Evolutionary conservation across 164 flowering plant genomes (phyloP).

Genomic region (Vitis vinifera): DNA sequence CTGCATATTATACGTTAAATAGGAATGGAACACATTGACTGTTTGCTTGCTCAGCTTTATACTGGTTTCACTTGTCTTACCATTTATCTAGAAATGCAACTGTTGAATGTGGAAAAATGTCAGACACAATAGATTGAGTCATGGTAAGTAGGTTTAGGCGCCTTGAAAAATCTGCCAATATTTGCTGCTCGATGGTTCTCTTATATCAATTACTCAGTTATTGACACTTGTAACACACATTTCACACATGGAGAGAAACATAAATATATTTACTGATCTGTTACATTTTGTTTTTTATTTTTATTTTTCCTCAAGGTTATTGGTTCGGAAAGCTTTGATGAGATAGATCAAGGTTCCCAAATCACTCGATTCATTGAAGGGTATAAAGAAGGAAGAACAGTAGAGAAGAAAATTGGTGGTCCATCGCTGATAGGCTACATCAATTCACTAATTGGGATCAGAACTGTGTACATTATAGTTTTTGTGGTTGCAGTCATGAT

Average conservation of each 20-base stretch:
- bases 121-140: too few relatives aligned
- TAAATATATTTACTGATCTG: too few relatives aligned
- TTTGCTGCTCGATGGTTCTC: too few relatives aligned
- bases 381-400: slow-evolving; percentile 70
- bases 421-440: slow-evolving; percentile 64
- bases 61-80: not conserved
- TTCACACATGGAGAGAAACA: too few relatives aligned
- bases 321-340: slow-evolving; percentile 65
- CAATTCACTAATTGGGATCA: slow-evolving; percentile 54
- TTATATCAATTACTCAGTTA: too few relatives aligned
- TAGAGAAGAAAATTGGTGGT: slow-evolving; percentile 44
- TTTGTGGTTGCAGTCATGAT: slow-evolving; percentile 56
- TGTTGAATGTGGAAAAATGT: too few relatives aligned
- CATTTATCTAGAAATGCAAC: not conserved
- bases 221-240: too few relatives aligned
- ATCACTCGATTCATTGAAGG: slow-evolving; percentile 74
- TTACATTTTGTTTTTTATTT: too few relatives aligned
- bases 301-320: slow-evolving; percentile 25
- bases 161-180: too few relatives aligned
- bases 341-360: slow-evolving; percentile 68
- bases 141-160: too few relatives aligned
- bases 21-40: not conserved
- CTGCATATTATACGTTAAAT: not conserved
- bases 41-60: not conserved
- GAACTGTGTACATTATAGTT: slow-evolving; percentile 49